Evolutionary conservation across 352 stramenopile genomes (phyloP).

Genomic region (Globisporangium spiculum): DNA sequence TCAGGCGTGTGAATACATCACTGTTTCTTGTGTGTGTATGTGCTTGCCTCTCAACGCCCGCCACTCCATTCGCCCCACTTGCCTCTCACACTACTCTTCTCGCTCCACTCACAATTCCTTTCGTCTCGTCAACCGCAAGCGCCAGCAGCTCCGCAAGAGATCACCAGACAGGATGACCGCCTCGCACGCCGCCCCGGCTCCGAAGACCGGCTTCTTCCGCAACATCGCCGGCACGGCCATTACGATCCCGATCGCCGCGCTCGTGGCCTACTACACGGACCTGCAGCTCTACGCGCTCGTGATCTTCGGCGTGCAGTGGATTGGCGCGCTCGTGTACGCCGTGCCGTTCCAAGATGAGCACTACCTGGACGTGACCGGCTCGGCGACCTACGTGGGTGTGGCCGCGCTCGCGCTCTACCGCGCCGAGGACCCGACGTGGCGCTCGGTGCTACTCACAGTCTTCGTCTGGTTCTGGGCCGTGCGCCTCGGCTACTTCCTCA

Average conservation of each 20-base stretch:
- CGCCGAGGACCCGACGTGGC: constrained; percentile 35
- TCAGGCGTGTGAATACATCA: no score
- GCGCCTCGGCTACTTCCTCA: constrained; percentile 72
- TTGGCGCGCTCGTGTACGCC: constrained; percentile 50
- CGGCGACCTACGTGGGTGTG: constrained; percentile 56
- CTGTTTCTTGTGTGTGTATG: background rate
- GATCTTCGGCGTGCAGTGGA: constrained; percentile 58
- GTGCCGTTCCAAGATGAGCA: constrained; percentile 65
- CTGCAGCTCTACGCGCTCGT: constrained; percentile 46
- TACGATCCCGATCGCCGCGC: constrained; percentile 33
- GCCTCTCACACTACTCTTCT: background rate
- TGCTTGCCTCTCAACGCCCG: background rate
- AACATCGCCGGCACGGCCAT: constrained; percentile 38
- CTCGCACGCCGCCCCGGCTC: constrained; percentile 2
- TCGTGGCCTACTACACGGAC: constrained; percentile 34
- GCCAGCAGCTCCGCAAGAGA: background rate
- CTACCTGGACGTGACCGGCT: constrained; percentile 76
- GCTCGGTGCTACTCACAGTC: constrained; percentile 48
- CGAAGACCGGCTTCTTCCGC: constrained; percentile 37
- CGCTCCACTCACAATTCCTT: constrained; percentile 8
- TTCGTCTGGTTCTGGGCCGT: constrained; percentile 68
- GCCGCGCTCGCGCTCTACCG: constrained; percentile 35
- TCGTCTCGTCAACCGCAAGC: constrained; percentile 5
- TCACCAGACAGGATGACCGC: background rate
- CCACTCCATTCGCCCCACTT: background rate